Conservation (phyloP, 495 filamentous ascomycete genomes). For the Penicillium cinerascens region DNA sequence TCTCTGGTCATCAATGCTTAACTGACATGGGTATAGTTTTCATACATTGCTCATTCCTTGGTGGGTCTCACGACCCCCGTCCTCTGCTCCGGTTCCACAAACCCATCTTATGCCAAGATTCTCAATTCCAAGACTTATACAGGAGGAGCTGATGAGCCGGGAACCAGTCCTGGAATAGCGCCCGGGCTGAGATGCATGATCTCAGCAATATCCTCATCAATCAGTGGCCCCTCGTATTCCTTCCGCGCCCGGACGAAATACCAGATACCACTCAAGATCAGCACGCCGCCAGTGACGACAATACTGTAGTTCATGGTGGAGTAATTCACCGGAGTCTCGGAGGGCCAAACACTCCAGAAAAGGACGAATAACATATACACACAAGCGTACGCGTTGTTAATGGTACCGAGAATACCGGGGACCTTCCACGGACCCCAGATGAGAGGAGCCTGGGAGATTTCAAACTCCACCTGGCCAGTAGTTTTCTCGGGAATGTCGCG, state of each 20-base stretch:
- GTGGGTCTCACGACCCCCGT: not conserved
- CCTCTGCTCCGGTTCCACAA: not conserved
- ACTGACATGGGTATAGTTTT: not conserved
- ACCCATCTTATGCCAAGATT: not conserved
- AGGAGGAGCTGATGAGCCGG: not conserved
- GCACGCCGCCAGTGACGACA: conserved; percentile 31
- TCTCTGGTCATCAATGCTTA: conserved; percentile 1
- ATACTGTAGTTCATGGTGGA: conserved; percentile 45
- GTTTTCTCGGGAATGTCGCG: conserved; percentile 11
- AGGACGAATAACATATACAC: conserved; percentile 35
- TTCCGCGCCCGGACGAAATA: conserved; percentile 34
- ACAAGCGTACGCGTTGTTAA: conserved; percentile 38
- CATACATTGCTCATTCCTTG: conserved; percentile 1
- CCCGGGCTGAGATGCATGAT: conserved; percentile 23
- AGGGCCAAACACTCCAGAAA: conserved; percentile 46
- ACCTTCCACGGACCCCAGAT: conserved; percentile 44
- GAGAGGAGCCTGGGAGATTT: conserved; percentile 18
- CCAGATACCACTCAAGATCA: conserved; percentile 31
- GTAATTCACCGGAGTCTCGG: conserved; percentile 32
- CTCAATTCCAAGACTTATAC: not conserved
- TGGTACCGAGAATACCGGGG: conserved; percentile 33
- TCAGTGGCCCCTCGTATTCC: conserved; percentile 37
- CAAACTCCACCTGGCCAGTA: conserved; percentile 10
- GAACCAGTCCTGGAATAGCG: conserved; percentile 2
- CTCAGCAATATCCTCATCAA: conserved; percentile 35